Conservation (phyloP, 352 stramenopile species). For the Chrysophaeum taylorii region DNA sequence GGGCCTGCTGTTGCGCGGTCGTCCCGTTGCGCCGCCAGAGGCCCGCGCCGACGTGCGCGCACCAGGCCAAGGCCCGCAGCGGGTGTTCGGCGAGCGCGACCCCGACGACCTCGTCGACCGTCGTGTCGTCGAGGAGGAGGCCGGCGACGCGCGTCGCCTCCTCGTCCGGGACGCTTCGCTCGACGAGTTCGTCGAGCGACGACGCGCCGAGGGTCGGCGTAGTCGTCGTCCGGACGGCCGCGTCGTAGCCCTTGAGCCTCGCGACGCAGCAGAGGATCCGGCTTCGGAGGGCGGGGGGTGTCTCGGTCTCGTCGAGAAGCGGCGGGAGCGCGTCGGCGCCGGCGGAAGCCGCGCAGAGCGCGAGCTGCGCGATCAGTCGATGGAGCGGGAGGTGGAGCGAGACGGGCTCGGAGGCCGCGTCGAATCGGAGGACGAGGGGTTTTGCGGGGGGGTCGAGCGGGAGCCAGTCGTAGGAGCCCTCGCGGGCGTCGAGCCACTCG, state of each 20-base stretch:
- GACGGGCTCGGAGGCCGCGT: slow-evolving; percentile 57
- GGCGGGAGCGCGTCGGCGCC: neutral
- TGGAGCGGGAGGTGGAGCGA: slow-evolving; percentile 61
- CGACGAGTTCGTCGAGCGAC: too few relatives aligned
- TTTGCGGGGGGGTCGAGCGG: slow-evolving; percentile 37
- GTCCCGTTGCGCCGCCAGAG: slow-evolving; percentile 57
- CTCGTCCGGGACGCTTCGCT: too few relatives aligned
- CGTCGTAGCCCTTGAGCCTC: neutral
- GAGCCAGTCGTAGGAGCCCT: neutral
- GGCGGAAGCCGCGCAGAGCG: neutral
- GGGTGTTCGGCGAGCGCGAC: slow-evolving; percentile 39
- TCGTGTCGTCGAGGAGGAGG: neutral
- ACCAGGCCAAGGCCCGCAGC: slow-evolving; percentile 48
- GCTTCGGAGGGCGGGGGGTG: neutral
- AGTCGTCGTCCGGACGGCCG: neutral
- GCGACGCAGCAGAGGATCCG: neutral
- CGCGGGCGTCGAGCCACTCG: neutral
- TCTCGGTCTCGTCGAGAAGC: neutral
- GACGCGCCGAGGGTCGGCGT: neutral
- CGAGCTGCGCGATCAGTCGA: slow-evolving; percentile 35
- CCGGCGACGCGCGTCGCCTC: too few relatives aligned
- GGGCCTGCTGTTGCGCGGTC: slow-evolving; percentile 42
- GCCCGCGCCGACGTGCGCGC: slow-evolving; percentile 54
- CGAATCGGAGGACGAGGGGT: slow-evolving; percentile 90
- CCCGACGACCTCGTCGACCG: neutral